Evolutionary conservation across 2,329 filamentous ascomycete species (phyloP).

Genomic region (Botrytis aclada): DNA sequence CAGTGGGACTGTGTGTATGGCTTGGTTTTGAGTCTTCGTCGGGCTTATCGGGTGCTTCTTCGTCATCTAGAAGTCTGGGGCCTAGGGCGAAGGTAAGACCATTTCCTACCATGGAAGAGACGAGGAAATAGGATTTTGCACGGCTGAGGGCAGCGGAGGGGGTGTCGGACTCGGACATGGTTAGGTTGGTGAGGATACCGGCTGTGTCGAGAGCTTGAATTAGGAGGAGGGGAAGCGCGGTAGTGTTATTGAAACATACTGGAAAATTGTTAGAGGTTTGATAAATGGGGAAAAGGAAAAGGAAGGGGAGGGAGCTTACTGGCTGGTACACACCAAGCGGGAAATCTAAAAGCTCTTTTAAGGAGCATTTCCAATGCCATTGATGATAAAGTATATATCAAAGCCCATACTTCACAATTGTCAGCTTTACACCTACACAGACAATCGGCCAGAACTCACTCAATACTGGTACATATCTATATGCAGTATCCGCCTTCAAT

Average conservation of each 20-base stretch:
- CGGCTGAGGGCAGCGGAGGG: conserved; percentile 50
- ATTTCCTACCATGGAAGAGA: conserved; percentile 57
- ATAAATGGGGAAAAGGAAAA: no score
- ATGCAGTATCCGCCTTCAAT: conserved; percentile 40
- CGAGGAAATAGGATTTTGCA: conserved; percentile 63
- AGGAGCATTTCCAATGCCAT: conserved; percentile 43
- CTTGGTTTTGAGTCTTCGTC: conserved; percentile 27
- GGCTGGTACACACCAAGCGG: conserved; percentile 46
- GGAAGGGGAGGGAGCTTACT: conserved; percentile 37
- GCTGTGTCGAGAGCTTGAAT: conserved; percentile 42
- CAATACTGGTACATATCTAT: conserved; percentile 41
- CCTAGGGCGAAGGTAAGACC: conserved; percentile 63
- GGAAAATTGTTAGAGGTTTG: background rate
- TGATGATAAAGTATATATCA: conserved; percentile 42
- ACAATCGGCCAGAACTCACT: background rate
- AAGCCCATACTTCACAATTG: conserved; percentile 39
- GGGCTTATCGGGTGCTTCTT: conserved; percentile 39
- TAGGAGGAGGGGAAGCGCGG: conserved; percentile 46
- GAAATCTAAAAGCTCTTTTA: conserved; percentile 42
- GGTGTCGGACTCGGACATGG: conserved; percentile 42
- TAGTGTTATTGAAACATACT: conserved; percentile 46
- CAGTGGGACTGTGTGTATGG: background rate
- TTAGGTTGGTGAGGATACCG: conserved; percentile 52
- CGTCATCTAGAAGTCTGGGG: conserved; percentile 52
- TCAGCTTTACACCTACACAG: background rate